phyloP scores from a whole-genome alignment of 108 stramenopile species.

The Pseudonitzschia pungens region DNA sequence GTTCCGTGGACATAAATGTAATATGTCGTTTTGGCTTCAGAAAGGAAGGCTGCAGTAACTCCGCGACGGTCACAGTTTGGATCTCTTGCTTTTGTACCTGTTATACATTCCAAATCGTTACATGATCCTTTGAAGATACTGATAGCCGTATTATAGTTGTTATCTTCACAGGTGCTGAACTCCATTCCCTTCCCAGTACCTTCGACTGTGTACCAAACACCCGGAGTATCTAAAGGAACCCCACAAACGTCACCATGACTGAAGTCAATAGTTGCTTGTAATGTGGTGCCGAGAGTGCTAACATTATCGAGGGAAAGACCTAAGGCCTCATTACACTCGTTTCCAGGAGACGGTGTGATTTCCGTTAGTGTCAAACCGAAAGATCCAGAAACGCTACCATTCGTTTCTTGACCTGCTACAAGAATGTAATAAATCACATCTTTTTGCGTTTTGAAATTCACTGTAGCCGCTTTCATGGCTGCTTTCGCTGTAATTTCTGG shows the following conservation, averaged over 20 bases:
- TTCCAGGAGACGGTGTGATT: background rate
- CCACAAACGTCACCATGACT: slow-evolving; percentile 3
- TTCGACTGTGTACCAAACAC: slow-evolving; percentile 10
- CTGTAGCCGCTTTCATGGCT: background rate
- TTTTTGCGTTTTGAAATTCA: slow-evolving; percentile 16
- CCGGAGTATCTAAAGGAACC: slow-evolving; percentile 6
- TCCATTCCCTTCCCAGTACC: slow-evolving; percentile 7
- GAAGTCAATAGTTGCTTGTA: slow-evolving; percentile 13
- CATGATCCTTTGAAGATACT: slow-evolving; percentile 11
- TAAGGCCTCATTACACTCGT: slow-evolving; percentile 2
- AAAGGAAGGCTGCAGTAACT: slow-evolving; percentile 1
- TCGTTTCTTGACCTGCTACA: background rate
- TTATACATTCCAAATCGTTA: background rate
- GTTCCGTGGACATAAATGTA: slow-evolving; percentile 14
- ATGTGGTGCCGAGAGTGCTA: background rate
- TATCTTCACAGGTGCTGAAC: slow-evolving; percentile 7
- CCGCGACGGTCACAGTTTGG: background rate
- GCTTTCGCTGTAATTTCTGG: background rate
- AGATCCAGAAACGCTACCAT: background rate
- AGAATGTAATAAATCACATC: slow-evolving; percentile 9
- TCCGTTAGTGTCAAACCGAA: slow-evolving; percentile 6
- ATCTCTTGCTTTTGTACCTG: slow-evolving; percentile 9
- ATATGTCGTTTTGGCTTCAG: background rate
- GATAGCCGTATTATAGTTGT: slow-evolving; percentile 9
- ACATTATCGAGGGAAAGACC: background rate